Conservation (phyloP, 116 monocot species). For the Phalaenopsis hybrid region DNA sequence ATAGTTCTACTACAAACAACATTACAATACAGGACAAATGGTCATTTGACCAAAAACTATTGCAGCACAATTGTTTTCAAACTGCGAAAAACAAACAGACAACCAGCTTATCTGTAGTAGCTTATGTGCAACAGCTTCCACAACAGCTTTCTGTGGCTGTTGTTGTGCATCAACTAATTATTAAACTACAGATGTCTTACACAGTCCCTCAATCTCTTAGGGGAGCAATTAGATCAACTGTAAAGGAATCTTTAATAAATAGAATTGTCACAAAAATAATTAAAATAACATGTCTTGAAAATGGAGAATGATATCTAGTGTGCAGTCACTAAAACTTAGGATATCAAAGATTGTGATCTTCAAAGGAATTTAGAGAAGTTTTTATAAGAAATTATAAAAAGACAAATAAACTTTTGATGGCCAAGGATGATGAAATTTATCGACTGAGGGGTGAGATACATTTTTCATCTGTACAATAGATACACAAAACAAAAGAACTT, state of each 20-base stretch:
- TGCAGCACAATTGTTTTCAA: too few relatives aligned
- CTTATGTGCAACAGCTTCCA: too few relatives aligned
- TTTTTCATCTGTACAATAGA: constrained; percentile 75
- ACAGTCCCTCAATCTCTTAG: constrained; percentile 33
- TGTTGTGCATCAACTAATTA: too few relatives aligned
- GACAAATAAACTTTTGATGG: constrained; percentile 50
- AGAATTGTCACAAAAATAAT: constrained; percentile 61
- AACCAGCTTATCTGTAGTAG: too few relatives aligned
- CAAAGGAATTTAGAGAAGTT: constrained; percentile 54
- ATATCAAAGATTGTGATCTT: constrained; percentile 52
- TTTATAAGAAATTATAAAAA: constrained; percentile 69
- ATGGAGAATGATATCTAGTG: constrained; percentile 74
- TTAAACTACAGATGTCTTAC: too few relatives aligned
- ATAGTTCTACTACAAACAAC: too few relatives aligned
- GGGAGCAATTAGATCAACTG: constrained; percentile 57
- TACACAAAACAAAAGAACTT: constrained; percentile 71
- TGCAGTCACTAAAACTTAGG: constrained; percentile 45
- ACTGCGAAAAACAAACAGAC: too few relatives aligned
- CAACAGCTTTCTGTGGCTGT: too few relatives aligned
- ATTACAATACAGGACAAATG: too few relatives aligned
- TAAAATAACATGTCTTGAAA: constrained; percentile 67
- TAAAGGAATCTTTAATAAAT: constrained; percentile 77
- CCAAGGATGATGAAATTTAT: constrained; percentile 71
- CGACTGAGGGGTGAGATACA: constrained; percentile 79
- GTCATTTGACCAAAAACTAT: too few relatives aligned